A percentile compares a stretch with the other conserved stretches of the same genome.
Evolutionary conservation across 352 stramenopile genomes (phyloP).

Genomic region (Globisporangium spiculum): DNA sequence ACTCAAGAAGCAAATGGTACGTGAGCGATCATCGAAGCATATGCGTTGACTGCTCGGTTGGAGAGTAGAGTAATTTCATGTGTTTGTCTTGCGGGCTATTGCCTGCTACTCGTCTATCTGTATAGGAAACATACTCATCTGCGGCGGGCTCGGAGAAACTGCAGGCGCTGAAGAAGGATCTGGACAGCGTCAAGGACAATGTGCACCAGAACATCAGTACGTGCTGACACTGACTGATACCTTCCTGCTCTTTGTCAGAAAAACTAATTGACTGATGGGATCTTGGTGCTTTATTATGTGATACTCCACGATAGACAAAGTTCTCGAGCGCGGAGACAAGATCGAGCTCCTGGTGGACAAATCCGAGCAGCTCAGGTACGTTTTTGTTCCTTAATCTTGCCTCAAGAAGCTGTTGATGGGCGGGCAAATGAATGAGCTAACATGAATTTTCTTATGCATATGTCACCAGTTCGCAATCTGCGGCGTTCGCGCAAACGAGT

Average conservation of each 20-base stretch:
- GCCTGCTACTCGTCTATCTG: constrained; percentile 6
- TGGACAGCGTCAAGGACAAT: constrained; percentile 76
- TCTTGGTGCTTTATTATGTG: neutral
- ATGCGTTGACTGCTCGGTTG: neutral
- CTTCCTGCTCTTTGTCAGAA: neutral
- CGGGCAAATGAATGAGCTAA: neutral
- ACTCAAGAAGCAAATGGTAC: constrained; percentile 84
- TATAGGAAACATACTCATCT: constrained; percentile 75
- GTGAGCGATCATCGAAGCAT: neutral
- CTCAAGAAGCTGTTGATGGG: neutral
- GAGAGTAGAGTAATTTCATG: neutral
- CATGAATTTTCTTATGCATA: too few relatives aligned
- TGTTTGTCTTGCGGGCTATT: neutral
- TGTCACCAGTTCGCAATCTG: constrained; percentile 59
- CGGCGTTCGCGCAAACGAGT: constrained; percentile 83
- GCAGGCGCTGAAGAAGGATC: constrained; percentile 75
- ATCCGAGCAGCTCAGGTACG: constrained; percentile 82
- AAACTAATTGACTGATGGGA: neutral
- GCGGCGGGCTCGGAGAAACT: constrained; percentile 72
- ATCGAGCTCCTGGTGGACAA: constrained; percentile 87
- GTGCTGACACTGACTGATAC: constrained; percentile 7
- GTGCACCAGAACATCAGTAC: constrained; percentile 84
- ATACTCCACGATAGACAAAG: constrained; percentile 47
- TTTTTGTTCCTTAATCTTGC: neutral
- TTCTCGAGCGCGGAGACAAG: constrained; percentile 84